A percentile compares a stretch with the other conserved stretches of the same genome.
phyloP scores from a whole-genome alignment of 495 filamentous ascomycete genomes.

The Amniculicola lignicola region DNA sequence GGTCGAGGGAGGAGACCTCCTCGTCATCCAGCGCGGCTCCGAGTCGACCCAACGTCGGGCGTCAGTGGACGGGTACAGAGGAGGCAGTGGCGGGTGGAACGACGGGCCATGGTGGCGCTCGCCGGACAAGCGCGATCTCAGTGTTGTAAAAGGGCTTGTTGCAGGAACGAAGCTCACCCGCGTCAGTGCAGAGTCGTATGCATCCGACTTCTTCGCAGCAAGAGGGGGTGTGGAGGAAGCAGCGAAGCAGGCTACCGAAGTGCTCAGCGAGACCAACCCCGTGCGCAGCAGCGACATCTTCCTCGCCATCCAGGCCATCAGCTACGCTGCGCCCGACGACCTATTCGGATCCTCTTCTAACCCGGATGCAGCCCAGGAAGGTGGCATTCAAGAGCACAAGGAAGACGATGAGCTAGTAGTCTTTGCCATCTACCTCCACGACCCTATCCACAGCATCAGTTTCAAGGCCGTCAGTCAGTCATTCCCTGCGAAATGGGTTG shows the following conservation, averaged over 20 bases:
- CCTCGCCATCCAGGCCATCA: slow-evolving; percentile 85
- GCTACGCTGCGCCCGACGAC: slow-evolving; percentile 56
- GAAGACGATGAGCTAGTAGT: slow-evolving; percentile 59
- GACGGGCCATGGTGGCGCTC: slow-evolving; percentile 96
- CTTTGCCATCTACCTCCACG: slow-evolving; percentile 90
- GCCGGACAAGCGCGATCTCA: slow-evolving; percentile 68
- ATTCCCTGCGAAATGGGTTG: slow-evolving; percentile 81
- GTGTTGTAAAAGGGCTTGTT: slow-evolving; percentile 70
- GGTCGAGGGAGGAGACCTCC: slow-evolving; percentile 94
- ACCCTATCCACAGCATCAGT: slow-evolving; percentile 86
- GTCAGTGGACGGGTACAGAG: slow-evolving; percentile 54
- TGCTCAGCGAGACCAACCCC: slow-evolving; percentile 77
- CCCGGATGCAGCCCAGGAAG: slow-evolving; percentile 48
- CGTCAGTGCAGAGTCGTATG: slow-evolving; percentile 82
- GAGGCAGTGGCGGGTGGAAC: slow-evolving; percentile 62
- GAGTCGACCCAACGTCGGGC: slow-evolving; percentile 70
- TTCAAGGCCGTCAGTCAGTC: slow-evolving; percentile 80
- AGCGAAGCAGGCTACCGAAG: slow-evolving; percentile 69
- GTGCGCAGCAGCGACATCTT: slow-evolving; percentile 92
- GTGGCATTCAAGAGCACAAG: slow-evolving; percentile 52
- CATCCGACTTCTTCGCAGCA: slow-evolving; percentile 73
- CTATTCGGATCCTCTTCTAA: slow-evolving; percentile 61
- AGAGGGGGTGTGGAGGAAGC: slow-evolving; percentile 77
- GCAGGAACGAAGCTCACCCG: slow-evolving; percentile 88
- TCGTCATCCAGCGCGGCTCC: slow-evolving; percentile 90